Percentiles rank a stretch among this genome's conserved stretches.
Evolutionary conservation across 2,329 filamentous ascomycete genomes (phyloP).

Genomic region (Sporothrix schenckii): DNA sequence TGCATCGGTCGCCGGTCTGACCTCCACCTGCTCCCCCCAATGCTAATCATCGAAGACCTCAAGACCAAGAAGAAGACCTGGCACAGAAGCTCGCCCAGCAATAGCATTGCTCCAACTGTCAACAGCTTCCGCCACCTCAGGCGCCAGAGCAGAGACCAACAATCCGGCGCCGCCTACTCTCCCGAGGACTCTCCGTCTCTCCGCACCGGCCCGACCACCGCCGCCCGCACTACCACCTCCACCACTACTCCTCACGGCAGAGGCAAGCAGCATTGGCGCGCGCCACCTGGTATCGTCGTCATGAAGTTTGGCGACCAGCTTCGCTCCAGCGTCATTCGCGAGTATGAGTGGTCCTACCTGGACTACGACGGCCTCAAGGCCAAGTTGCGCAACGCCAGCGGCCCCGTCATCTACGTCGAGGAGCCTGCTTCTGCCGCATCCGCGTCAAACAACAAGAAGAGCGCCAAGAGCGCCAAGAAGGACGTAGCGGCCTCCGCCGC

Average conservation of each 20-base stretch:
- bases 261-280: constrained; percentile 40
- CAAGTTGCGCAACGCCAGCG: constrained; percentile 75
- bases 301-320: constrained; percentile 96
- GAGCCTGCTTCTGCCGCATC: constrained; percentile 35
- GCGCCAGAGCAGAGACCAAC: constrained; percentile 17
- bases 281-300: constrained; percentile 58
- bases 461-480: constrained; percentile 41
- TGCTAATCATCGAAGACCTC: constrained; percentile 59
- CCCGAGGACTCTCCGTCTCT: neutral
- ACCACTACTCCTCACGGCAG: neutral
- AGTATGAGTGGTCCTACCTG: constrained; percentile 98
- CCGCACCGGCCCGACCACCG: neutral
- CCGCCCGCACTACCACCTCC: neutral
- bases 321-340: constrained; percentile 90
- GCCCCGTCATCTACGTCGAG: constrained; percentile 43
- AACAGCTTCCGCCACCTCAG: constrained; percentile 15
- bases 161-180: constrained; percentile 29
- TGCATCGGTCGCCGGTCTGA: constrained; percentile 18
- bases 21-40: constrained; percentile 35
- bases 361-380: constrained; percentile 92
- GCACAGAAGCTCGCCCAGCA: constrained; percentile 38
- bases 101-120: constrained; percentile 26
- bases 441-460: constrained; percentile 37
- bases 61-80: constrained; percentile 49
- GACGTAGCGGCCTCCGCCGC: constrained; percentile 36